A percentile compares a stretch with the other conserved stretches of the same genome.
phyloP scores from a whole-genome alignment of 164 flowering plant genomes.

The Chloranthus sessilifolius region DNA sequence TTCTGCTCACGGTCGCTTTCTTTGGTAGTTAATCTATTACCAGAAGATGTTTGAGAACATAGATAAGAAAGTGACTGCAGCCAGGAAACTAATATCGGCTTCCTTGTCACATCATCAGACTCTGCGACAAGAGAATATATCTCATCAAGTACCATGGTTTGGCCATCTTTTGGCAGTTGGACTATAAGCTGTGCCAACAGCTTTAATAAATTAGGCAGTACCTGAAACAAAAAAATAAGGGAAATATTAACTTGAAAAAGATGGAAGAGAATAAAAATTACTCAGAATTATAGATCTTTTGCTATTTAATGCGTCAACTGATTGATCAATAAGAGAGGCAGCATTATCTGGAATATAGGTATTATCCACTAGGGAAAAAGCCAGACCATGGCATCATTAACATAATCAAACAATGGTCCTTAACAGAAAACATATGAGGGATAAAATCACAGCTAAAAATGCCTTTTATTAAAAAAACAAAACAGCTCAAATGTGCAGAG shows the following conservation, averaged over 20 bases:
- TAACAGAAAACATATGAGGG: too few species aligned
- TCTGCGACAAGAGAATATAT: conserved; percentile 74
- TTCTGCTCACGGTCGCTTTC: conserved; percentile 9
- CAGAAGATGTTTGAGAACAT: conserved; percentile 37
- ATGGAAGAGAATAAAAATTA: too few species aligned
- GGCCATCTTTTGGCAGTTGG: conserved; percentile 61
- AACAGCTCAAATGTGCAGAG: too few species aligned
- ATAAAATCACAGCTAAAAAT: too few species aligned
- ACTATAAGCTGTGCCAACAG: conserved; percentile 50
- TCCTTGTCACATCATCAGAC: conserved; percentile 86
- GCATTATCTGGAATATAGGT: too few species aligned
- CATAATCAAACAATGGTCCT: too few species aligned
- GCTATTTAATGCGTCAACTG: too few species aligned
- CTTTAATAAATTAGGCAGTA: conserved; percentile 80
- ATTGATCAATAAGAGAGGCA: too few species aligned
- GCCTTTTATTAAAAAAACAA: too few species aligned
- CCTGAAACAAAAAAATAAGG: conserved; percentile 36
- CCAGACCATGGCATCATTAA: too few species aligned
- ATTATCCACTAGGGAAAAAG: too few species aligned
- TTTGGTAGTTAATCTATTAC: conserved; percentile 11
- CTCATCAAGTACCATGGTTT: conserved; percentile 60
- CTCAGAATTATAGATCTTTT: too few species aligned
- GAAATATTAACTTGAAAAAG: neutral
- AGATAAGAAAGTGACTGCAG: conserved; percentile 82
- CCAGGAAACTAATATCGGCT: conserved; percentile 90